Conservation (phyloP, 1,139 yeast genomes). For the Blastobotrys serpentis region DNA sequence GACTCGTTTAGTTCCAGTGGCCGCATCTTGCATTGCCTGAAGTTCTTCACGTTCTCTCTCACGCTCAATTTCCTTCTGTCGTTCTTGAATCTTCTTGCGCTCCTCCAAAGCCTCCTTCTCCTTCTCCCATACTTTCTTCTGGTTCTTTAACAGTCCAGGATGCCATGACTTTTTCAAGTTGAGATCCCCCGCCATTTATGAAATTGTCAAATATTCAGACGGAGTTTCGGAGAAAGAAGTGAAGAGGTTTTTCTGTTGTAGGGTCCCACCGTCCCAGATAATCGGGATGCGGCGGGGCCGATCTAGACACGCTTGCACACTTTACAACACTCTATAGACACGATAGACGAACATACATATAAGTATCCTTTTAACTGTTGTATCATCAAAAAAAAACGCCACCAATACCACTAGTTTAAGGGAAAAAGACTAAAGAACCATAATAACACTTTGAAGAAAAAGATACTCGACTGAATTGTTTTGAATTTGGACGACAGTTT, state of each 20-base stretch:
- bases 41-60: slow-evolving; percentile 66
- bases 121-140: slow-evolving; percentile 77
- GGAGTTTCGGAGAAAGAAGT: too few relatives aligned
- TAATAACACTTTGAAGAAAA: too few relatives aligned
- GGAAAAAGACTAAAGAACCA: too few relatives aligned
- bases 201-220: not conserved
- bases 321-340: not conserved
- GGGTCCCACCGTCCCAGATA: too few relatives aligned
- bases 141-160: slow-evolving; percentile 83
- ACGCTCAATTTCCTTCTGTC: slow-evolving; percentile 61
- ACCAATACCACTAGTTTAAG: too few relatives aligned
- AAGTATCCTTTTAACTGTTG: too few relatives aligned
- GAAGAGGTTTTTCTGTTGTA: not conserved
- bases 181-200: slow-evolving; percentile 51
- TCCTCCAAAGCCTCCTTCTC: slow-evolving; percentile 80
- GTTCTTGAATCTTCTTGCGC: slow-evolving; percentile 60
- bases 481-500: not conserved
- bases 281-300: too few relatives aligned
- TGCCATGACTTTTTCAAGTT: slow-evolving; percentile 95
- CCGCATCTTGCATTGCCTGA: slow-evolving; percentile 50
- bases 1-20: slow-evolving; percentile 47
- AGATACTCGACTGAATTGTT: not conserved
- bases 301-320: too few relatives aligned
- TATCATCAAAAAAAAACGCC: too few relatives aligned
- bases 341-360: not conserved